Evolutionary conservation across 2,329 filamentous ascomycete genomes (phyloP), one percentile per base, ranked within the genome.

Genomic region (Reticulascus tulasneorum): DNA sequence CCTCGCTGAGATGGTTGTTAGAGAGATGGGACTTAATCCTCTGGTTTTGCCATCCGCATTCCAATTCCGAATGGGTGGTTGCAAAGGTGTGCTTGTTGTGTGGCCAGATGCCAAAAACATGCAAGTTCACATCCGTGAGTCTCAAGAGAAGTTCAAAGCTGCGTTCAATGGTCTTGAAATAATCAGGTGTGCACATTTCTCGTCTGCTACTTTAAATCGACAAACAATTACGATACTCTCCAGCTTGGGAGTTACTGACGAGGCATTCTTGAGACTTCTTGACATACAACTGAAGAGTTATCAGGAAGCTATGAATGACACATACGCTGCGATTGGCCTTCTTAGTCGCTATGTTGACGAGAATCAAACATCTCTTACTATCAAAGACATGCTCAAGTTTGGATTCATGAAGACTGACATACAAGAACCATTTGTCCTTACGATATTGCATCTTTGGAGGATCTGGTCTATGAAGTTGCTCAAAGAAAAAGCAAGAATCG

Each of bases 21-120:
- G 76, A 11, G 84, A 93, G 46, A 76, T 94, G 42, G 73, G 73
- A 1, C 56, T 89, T 20, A 63, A 69, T 15, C 70, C 71, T 10
- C 60, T 73, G 2, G 62, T 70, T 3, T 65, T 77, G 6, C 90
- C 93, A 0, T 94, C 89, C 0, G 84, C 86, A 0, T 91, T 86
- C 47, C 93, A 98, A 51, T 95, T 97, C 51, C 85, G 93, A 7
- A 79, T 96, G 50, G 90, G 87, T 8, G 93, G 93, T 2, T 90
- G 82, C 63, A 98, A 98, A 63, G 93, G 93, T 0, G 81, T 98
- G 11, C 69, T 98, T 13, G 79, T 81, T 0, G 71, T 88, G 5
- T 91, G 86, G 61, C 77, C 84, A 0, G 73, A 82, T 5, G 76
- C 82, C 9, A 74, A 73, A 42, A 73, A 73, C 1, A 75, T 72